Evolutionary conservation across 805 yeast species (phyloP).

Genomic region (Nakazawaea sp.): DNA sequence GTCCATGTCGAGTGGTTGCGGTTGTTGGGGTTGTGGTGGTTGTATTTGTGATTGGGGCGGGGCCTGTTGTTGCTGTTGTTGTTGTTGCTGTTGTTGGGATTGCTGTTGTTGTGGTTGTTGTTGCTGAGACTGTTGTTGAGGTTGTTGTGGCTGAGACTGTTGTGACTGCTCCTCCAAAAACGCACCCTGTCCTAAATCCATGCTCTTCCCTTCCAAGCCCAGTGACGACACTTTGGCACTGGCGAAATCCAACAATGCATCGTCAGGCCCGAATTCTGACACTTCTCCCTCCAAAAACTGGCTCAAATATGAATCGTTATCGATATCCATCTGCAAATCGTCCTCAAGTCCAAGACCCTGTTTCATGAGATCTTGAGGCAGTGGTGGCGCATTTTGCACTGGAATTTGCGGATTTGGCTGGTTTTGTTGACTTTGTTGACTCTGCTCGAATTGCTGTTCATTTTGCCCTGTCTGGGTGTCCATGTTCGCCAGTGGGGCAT

Average conservation of each 20-base stretch:
- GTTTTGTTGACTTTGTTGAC: not conserved
- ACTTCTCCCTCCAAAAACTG: constrained; percentile 10
- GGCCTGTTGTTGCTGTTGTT: not conserved
- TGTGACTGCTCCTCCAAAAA: constrained; percentile 84
- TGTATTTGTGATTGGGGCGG: not conserved
- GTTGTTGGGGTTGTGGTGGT: not conserved
- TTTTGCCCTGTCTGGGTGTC: not conserved
- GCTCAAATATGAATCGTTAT: constrained; percentile 10
- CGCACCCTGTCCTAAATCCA: constrained; percentile 58
- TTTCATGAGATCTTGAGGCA: not conserved
- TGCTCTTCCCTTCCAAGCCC: not conserved
- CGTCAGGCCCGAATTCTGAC: constrained; percentile 1
- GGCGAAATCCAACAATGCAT: constrained; percentile 5
- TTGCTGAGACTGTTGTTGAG: constrained; percentile 7
- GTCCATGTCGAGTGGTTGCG: not conserved
- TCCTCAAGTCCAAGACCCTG: not conserved
- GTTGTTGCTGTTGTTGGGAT: not conserved
- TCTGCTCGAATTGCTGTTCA: not conserved
- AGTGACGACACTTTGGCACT: not conserved
- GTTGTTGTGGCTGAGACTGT: constrained; percentile 44
- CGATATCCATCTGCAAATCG: constrained; percentile 6
- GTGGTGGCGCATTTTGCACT: not conserved
- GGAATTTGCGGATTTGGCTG: not conserved
- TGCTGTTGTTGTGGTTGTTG: not conserved
- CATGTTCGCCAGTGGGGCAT: not conserved